Base-by-base conservation (phyloP, 129 eudicot species). In the Flaveria brownii region DNA sequence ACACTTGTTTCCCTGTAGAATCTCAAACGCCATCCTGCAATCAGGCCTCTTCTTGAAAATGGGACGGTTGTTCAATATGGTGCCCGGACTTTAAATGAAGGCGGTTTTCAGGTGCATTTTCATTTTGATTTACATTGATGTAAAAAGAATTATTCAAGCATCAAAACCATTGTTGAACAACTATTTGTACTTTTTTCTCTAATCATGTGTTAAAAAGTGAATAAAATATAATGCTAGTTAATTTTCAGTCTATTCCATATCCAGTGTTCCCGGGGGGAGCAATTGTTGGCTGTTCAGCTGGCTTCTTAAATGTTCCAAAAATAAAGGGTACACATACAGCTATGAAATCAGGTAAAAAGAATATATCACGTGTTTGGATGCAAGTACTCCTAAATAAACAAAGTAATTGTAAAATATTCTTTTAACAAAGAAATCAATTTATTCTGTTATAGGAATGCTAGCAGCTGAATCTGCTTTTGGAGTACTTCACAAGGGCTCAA, bases 221-320 rank as follows among this genome's bases (percentile, higher is more conserved):
- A 75, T 78, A 76, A 36, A 81, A 77, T 78, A 83, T 79, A 81
- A 86, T 88, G 81, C 77, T 88, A 79, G 78, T 82, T 84, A 87
- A 91, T 78, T 93, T 91, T 85, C 98, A 94, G 99, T 91, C 99
- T 61, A 86, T 94, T 81, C 99, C 99, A 64, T 94, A 91, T 85
- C 99, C 97, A 82, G 94, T 91, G 85, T 94, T 94, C 88, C 99
- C 99, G 20, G 99, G 97, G 85, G 99, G 99, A 72, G 98, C 99
- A 83, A 85, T 94, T 71, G 84, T 91, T 62, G 99, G 99, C 64
- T 94, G 99, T 77, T 86, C 99, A 57, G 99, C 97, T 83, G 99
- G 99, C 78, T 91, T 91, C 84, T 73, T 94, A 73, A 94, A 94
- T 69, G 99, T 94, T 56, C 99, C 97, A 30, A 94, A 94, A 79